phyloP scores from a whole-genome alignment of 2,329 filamentous ascomycete species.

The Cadophora sp. region DNA sequence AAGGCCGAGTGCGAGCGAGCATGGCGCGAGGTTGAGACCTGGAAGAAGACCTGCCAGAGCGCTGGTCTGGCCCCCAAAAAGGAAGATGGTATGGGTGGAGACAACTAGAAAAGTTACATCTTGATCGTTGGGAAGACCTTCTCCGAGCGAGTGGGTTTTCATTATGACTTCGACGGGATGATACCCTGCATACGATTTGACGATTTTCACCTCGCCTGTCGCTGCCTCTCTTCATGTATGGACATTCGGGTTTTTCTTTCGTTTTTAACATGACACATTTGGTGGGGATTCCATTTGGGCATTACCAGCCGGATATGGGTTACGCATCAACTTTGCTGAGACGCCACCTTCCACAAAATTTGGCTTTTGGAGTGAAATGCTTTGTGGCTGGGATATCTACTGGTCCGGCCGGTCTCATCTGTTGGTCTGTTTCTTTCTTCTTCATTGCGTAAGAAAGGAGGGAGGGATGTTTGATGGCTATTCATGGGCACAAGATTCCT shows the following conservation, averaged over 20 bases:
- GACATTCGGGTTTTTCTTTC: slow-evolving; percentile 31
- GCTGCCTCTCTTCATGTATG: slow-evolving; percentile 40
- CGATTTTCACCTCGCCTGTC: slow-evolving; percentile 38
- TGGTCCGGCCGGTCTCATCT: background rate
- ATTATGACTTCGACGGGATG: slow-evolving; percentile 39
- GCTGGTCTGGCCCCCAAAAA: slow-evolving; percentile 60
- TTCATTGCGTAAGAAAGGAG: slow-evolving; percentile 23
- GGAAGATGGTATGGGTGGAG: slow-evolving; percentile 45
- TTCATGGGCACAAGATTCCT: slow-evolving; percentile 7
- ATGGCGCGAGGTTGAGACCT: slow-evolving; percentile 79
- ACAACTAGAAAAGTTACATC: slow-evolving; percentile 40
- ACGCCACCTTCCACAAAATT: background rate
- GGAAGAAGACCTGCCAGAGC: slow-evolving; percentile 73
- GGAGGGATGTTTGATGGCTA: slow-evolving; percentile 32
- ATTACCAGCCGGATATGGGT: slow-evolving; percentile 13
- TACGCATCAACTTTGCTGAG: background rate
- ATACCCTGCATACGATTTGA: slow-evolving; percentile 43
- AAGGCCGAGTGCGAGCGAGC: slow-evolving; percentile 81
- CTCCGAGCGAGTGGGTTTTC: slow-evolving; percentile 33
- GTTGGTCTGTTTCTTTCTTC: slow-evolving; percentile 8
- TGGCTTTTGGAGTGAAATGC: slow-evolving; percentile 6
- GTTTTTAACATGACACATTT: background rate
- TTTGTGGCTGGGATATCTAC: background rate
- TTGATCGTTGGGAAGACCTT: slow-evolving; percentile 38
- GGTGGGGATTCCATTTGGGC: slow-evolving; percentile 8